Evolutionary conservation across 129 eudicot genomes (phyloP), one percentile per base, ranked within the genome.

Genomic region (Pseudognaphalium luteoalbum): DNA sequence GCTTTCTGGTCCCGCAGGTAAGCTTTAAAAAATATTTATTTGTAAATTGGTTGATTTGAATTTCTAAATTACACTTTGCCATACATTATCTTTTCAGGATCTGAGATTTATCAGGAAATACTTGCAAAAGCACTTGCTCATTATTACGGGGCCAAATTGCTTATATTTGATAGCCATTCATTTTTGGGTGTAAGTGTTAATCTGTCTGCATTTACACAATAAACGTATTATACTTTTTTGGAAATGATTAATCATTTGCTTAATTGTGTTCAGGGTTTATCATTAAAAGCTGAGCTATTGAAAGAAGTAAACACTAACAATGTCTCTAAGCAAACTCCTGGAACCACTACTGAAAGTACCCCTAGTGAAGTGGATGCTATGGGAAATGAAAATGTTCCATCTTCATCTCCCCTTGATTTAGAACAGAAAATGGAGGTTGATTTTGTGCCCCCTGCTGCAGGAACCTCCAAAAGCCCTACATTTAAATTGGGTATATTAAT

Each of bases 1-100:
- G 83, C 97, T 93, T 72, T 90, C 92, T 21, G 97, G 98, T 81
- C 98, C 98, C 28, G 88, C 98, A 80, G 96, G 98, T 90, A 72
- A 32, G 81, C 72, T 61, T 57, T 25, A 22, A 35, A 16, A 57
- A 70, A 4, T 61, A 20, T 28, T 32, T 73, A 37, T 65, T 57
- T 56, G 59, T 34, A 19, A 29, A 59, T 22, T 59, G 32, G 34
- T 72, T 59, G 25, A 33, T 34, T 30, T 54, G 35, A 51, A 12
- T 3, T 61, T 66, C 25, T 9, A 15, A 4, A 63, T 32, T 19
- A 63, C 50, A 12, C 32, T 22, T 37, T 17, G 42, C 54, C 12
- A 3, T 47, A 47, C 54, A 47, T 47, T 14, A 47, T 47, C 33
- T 76, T 76, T 81, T 56, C 89, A 93, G 98, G 95, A 61, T 93